Percentiles rank a stretch among this genome's conserved stretches.
Conservation (phyloP, 148 eudicot species). For the Vaccinium myrtillus region DNA sequence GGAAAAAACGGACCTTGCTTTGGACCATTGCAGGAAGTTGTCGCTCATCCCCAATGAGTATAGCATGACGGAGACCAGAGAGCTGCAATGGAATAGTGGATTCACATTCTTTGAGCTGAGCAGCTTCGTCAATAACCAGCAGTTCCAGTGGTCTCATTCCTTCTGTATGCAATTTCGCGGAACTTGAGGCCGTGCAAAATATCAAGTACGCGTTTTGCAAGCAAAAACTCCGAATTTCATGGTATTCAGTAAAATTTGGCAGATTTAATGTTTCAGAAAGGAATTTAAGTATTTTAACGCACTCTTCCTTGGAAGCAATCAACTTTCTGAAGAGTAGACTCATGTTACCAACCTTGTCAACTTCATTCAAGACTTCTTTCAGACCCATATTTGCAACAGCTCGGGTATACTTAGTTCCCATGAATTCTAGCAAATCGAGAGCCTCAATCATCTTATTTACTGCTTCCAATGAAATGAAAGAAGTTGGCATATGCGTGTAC, state of each 20-base stretch:
- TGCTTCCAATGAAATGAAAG: conserved; percentile 19
- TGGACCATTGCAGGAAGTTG: conserved; percentile 49
- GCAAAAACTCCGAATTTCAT: too few species aligned
- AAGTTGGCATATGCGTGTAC: conserved; percentile 60
- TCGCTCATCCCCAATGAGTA: conserved; percentile 59
- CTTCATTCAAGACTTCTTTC: conserved; percentile 18
- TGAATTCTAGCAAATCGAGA: conserved; percentile 23
- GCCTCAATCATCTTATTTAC: conserved; percentile 33
- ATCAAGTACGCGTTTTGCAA: too few species aligned
- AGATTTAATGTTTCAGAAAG: conserved; percentile 18
- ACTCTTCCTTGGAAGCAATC: not conserved
- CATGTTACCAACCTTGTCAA: not conserved
- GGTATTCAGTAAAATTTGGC: conserved; percentile 19
- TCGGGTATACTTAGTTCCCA: conserved; percentile 1
- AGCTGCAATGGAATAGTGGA: conserved; percentile 48
- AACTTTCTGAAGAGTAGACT: not conserved
- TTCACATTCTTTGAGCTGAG: too few species aligned
- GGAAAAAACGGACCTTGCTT: conserved; percentile 16
- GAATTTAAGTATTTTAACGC: conserved; percentile 25
- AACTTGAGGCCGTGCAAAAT: too few species aligned
- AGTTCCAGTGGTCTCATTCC: too few species aligned
- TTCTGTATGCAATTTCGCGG: too few species aligned
- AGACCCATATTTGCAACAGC: not conserved
- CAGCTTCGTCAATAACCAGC: too few species aligned
- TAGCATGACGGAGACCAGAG: conserved; percentile 37